phyloP scores from a whole-genome alignment of 1,284 basidiomycete genomes.

The Trichosporon faecale region DNA sequence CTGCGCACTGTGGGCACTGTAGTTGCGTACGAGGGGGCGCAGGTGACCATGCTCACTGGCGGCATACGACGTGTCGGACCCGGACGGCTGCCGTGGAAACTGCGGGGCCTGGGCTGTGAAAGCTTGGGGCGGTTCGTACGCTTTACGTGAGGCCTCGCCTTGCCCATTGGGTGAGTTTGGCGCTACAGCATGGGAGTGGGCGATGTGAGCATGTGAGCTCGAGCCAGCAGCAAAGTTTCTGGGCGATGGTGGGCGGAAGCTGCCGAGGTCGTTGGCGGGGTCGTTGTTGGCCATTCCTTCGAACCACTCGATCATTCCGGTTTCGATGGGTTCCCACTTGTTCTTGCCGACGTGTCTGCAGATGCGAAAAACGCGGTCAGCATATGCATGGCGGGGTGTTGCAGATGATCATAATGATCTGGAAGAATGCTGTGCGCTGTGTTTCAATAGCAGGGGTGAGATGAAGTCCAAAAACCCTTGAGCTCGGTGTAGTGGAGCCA shows the following conservation, averaged over 20 bases:
- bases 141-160: neutral
- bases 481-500: conserved; percentile 3
- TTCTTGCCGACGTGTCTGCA: conserved; percentile 40
- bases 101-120: neutral
- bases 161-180: conserved; percentile 23
- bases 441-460: neutral
- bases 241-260: neutral
- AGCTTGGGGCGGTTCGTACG: conserved; percentile 16
- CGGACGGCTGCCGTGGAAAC: neutral
- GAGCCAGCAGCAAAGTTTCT: neutral
- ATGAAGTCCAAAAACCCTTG: neutral
- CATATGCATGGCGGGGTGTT: neutral
- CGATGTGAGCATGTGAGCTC: neutral
- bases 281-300: conserved; percentile 34
- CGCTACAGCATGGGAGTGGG: neutral
- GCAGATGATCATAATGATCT: neutral
- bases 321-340: conserved; percentile 48
- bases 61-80: neutral
- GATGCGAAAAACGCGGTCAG: neutral
- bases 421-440: neutral
- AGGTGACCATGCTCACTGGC: neutral
- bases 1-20: neutral
- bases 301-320: conserved; percentile 44
- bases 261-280: conserved; percentile 42
- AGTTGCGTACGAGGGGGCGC: neutral